Conservation (phyloP, 2,329 filamentous ascomycete genomes). For the Botrytis tulipae region DNA sequence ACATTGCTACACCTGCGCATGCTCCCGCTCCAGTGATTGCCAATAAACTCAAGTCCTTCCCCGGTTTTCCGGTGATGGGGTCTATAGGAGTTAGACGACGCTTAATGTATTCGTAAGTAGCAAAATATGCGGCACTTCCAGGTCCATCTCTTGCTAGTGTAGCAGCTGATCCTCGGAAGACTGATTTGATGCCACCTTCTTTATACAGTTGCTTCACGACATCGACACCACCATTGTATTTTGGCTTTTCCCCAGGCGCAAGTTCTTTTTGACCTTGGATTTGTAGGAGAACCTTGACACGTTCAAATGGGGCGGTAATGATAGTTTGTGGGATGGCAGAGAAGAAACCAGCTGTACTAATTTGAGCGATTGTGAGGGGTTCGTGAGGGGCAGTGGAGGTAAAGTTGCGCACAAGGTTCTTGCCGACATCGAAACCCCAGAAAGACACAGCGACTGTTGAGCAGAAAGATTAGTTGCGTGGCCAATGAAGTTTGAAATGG, state of each 20-base stretch:
- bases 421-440: slow-evolving; percentile 94
- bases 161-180: slow-evolving; percentile 88
- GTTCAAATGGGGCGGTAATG: slow-evolving; percentile 98
- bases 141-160: slow-evolving; percentile 93
- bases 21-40: slow-evolving; percentile 87
- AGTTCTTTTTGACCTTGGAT: slow-evolving; percentile 90
- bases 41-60: slow-evolving; percentile 73
- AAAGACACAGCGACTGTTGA: slow-evolving; percentile 63
- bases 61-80: slow-evolving; percentile 65
- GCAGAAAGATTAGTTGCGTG: slow-evolving; percentile 17
- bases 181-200: slow-evolving; percentile 83
- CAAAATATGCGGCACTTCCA: slow-evolving; percentile 92
- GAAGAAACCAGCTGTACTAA: slow-evolving; percentile 93
- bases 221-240: slow-evolving; percentile 82
- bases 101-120: slow-evolving; percentile 96
- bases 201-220: slow-evolving; percentile 92
- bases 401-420: slow-evolving; percentile 72
- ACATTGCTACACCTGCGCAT: slow-evolving; percentile 94
- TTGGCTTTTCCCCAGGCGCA: slow-evolving; percentile 85
- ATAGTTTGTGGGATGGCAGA: slow-evolving; percentile 95
- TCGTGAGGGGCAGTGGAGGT: slow-evolving; percentile 62
- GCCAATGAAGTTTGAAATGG: neutral
- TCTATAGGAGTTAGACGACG: slow-evolving; percentile 80
- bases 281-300: slow-evolving; percentile 96
- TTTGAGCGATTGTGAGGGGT: slow-evolving; percentile 78